Percentiles rank a stretch among this genome's conserved stretches.
Conservation (phyloP, 2,329 filamentous ascomycete genomes). For the Trichoderma sp. region DNA sequence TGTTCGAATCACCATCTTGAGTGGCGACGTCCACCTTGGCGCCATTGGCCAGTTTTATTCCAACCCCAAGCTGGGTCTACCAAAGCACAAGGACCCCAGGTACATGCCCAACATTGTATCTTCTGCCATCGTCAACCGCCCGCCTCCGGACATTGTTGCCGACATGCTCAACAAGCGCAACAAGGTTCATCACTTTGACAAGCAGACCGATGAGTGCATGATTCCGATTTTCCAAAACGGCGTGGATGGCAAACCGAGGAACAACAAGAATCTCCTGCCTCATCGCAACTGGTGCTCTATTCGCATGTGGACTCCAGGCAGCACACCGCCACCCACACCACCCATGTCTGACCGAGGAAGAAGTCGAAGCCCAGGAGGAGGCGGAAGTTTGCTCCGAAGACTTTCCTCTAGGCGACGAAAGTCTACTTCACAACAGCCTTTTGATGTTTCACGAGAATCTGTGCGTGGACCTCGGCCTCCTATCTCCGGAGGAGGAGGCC, state of each 20-base stretch:
- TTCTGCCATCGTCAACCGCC: slow-evolving; percentile 90
- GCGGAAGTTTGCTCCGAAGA: slow-evolving; percentile 47
- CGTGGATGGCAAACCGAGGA: slow-evolving; percentile 84
- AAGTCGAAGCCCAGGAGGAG: slow-evolving; percentile 41
- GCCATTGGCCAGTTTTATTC: slow-evolving; percentile 95
- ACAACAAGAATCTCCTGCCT: slow-evolving; percentile 86
- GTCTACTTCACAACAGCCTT: slow-evolving; percentile 35
- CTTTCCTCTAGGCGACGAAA: slow-evolving; percentile 42
- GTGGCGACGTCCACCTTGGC: slow-evolving; percentile 91
- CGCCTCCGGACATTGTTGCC: slow-evolving; percentile 82
- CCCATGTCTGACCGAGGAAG: slow-evolving; percentile 50
- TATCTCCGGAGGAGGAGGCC: slow-evolving; percentile 46
- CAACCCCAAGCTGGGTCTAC: slow-evolving; percentile 74
- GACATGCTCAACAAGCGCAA: slow-evolving; percentile 94
- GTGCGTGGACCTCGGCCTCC: slow-evolving; percentile 51
- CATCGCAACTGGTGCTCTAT: slow-evolving; percentile 97
- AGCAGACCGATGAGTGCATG: slow-evolving; percentile 90
- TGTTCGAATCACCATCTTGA: slow-evolving; percentile 85
- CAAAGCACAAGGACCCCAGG: slow-evolving; percentile 88
- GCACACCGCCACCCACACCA: slow-evolving; percentile 71
- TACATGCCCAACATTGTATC: slow-evolving; percentile 98
- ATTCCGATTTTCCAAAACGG: slow-evolving; percentile 90
- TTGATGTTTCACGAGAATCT: slow-evolving; percentile 41
- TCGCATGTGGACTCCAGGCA: slow-evolving; percentile 75
- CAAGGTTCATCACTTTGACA: slow-evolving; percentile 71